Percentiles rank a stretch among this genome's conserved stretches.
These are phyloP conservation scores for Penicillium antarcticum DNA, from an alignment of 495 filamentous ascomycete genomes.

Conservation along the genomic window DNA sequence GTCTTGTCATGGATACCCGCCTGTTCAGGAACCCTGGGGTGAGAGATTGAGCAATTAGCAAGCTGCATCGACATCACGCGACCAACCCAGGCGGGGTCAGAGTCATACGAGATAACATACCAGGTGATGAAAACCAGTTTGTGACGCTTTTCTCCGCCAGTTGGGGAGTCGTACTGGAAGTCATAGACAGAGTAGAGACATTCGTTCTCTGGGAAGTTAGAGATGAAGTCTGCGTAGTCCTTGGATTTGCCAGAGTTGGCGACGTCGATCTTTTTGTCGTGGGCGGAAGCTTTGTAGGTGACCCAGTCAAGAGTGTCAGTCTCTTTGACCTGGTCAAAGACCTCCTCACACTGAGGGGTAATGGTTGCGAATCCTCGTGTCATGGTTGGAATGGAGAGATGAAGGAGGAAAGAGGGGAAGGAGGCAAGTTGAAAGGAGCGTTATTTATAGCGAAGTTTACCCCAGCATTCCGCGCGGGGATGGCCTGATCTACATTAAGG, in stretches of 20 bases:
- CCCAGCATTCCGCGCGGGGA: slow-evolving; percentile 1
- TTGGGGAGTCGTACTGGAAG: slow-evolving; percentile 14
- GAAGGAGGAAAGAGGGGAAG: not conserved
- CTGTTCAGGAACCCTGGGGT: slow-evolving; percentile 16
- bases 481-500: too few relatives aligned
- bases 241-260: slow-evolving; percentile 16
- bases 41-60: not conserved
- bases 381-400: slow-evolving; percentile 7
- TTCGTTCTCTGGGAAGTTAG: slow-evolving; percentile 13
- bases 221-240: slow-evolving; percentile 12
- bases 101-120: slow-evolving; percentile 5
- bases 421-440: not conserved
- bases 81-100: not conserved
- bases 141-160: slow-evolving; percentile 12
- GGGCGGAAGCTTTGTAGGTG: slow-evolving; percentile 16
- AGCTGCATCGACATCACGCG: not conserved
- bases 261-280: slow-evolving; percentile 25
- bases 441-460: slow-evolving; percentile 1
- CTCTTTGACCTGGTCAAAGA: slow-evolving; percentile 20
- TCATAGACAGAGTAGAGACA: slow-evolving; percentile 18
- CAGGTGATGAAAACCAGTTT: slow-evolving; percentile 24
- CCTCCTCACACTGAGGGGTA: slow-evolving; percentile 15
- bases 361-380: slow-evolving; percentile 20
- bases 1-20: slow-evolving; percentile 17
- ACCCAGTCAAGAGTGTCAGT: slow-evolving; percentile 18